Evolutionary conservation across 2,329 filamentous ascomycete species (phyloP).

Genomic region (Emydomyces testavorans): DNA sequence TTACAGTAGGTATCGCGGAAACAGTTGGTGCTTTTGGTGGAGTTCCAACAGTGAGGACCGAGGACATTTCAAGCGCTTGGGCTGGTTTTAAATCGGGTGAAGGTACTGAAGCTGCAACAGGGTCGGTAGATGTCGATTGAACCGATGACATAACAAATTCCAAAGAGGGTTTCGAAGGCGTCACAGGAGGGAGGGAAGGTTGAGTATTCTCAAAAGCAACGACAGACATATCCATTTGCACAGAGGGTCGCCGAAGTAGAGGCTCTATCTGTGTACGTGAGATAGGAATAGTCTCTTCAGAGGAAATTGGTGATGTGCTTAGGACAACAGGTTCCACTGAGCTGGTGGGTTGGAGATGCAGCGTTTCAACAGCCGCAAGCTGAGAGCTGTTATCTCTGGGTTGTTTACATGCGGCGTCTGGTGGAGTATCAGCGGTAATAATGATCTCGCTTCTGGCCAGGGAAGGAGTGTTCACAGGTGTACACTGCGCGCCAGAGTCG

Average conservation of each 20-base stretch:
- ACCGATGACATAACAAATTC: slow-evolving; percentile 12
- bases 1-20: neutral
- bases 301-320: slow-evolving; percentile 2
- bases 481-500: slow-evolving; percentile 35
- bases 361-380: neutral
- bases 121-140: slow-evolving; percentile 12
- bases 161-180: neutral
- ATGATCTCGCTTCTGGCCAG: slow-evolving; percentile 20
- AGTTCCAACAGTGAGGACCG: slow-evolving; percentile 22
- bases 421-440: slow-evolving; percentile 27
- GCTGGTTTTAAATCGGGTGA: slow-evolving; percentile 7
- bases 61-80: slow-evolving; percentile 22
- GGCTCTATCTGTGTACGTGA: slow-evolving; percentile 11
- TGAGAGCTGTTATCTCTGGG: slow-evolving; percentile 4
- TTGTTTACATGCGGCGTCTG: slow-evolving; percentile 34
- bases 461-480: slow-evolving; percentile 25
- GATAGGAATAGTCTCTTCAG: slow-evolving; percentile 9
- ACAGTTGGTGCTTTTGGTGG: slow-evolving; percentile 15
- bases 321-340: neutral
- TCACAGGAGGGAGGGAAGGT: neutral
- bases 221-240: slow-evolving; percentile 24
- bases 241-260: slow-evolving; percentile 17
- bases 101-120: slow-evolving; percentile 3
- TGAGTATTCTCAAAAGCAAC: neutral
- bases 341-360: neutral